Conservation (phyloP, 2,329 filamentous ascomycete genomes). For the Byssochlamys sp. region DNA sequence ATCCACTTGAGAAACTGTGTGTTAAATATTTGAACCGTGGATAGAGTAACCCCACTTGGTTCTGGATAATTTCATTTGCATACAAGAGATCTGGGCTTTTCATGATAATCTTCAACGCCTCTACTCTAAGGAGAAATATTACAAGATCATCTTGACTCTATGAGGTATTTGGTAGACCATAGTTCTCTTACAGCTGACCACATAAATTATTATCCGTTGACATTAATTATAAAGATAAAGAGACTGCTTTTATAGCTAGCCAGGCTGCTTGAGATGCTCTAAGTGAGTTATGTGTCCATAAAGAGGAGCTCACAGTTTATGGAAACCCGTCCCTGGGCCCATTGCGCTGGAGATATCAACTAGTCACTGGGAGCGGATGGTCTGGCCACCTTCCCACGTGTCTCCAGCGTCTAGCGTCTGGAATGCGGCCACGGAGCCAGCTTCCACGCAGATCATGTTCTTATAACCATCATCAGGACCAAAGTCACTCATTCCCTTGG, state of each 20-base stretch:
- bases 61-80: too few relatives aligned
- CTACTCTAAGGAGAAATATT: too few relatives aligned
- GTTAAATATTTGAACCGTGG: too few relatives aligned
- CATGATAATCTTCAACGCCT: too few relatives aligned
- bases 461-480: conserved; percentile 80
- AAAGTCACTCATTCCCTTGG: conserved; percentile 74
- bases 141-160: too few relatives aligned
- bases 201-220: neutral
- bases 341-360: neutral
- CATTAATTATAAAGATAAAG: neutral
- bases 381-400: conserved; percentile 55
- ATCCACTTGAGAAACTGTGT: too few relatives aligned
- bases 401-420: conserved; percentile 73
- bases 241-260: neutral
- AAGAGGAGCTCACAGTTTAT: neutral
- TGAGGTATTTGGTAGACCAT: neutral
- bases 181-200: neutral
- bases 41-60: too few relatives aligned
- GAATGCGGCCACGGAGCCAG: conserved; percentile 73
- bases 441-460: conserved; percentile 90
- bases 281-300: neutral
- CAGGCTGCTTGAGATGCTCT: neutral
- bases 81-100: too few relatives aligned
- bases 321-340: neutral
- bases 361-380: conserved; percentile 32